A percentile compares a stretch with the other conserved stretches of the same genome.
Conservation (phyloP, 2,329 filamentous ascomycete genomes). For the Alternaria ventricosa region DNA sequence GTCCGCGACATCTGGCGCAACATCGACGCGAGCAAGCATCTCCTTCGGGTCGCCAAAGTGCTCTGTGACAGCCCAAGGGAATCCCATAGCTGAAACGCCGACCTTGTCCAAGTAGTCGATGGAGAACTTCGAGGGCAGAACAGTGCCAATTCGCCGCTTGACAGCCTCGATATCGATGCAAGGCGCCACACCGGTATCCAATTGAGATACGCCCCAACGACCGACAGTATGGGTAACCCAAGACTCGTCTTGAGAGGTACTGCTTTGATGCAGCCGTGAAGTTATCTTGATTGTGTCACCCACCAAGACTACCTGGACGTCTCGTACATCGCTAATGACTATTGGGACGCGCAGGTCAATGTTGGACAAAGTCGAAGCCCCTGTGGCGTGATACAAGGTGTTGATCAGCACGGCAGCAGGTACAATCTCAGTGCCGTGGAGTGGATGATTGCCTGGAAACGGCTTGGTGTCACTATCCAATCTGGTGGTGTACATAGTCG, state of each 20-base stretch:
- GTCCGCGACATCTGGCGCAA: slow-evolving; percentile 34
- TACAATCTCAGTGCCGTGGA: not conserved
- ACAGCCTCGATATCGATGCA: not conserved
- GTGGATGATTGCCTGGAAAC: not conserved
- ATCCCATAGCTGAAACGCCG: slow-evolving; percentile 51
- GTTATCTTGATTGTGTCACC: not conserved
- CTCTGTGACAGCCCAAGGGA: slow-evolving; percentile 51
- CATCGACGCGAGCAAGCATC: slow-evolving; percentile 50
- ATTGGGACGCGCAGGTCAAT: not conserved
- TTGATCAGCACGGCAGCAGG: not conserved
- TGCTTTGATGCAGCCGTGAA: not conserved
- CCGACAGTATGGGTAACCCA: not conserved
- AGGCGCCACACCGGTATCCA: not conserved
- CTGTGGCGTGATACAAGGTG: not conserved
- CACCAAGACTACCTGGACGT: not conserved
- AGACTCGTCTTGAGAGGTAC: not conserved
- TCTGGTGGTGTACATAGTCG: not conserved
- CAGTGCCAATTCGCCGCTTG: not conserved
- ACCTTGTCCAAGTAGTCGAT: slow-evolving; percentile 29
- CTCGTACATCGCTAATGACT: not conserved
- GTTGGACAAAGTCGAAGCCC: not conserved
- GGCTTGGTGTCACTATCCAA: not conserved
- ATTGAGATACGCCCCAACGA: not conserved
- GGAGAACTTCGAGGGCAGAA: slow-evolving; percentile 28
- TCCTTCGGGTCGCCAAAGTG: slow-evolving; percentile 48